Evolutionary conservation across 2,329 filamentous ascomycete genomes (phyloP), one percentile per base, ranked within the genome.

Genomic region (Paradendryphiella salina): DNA sequence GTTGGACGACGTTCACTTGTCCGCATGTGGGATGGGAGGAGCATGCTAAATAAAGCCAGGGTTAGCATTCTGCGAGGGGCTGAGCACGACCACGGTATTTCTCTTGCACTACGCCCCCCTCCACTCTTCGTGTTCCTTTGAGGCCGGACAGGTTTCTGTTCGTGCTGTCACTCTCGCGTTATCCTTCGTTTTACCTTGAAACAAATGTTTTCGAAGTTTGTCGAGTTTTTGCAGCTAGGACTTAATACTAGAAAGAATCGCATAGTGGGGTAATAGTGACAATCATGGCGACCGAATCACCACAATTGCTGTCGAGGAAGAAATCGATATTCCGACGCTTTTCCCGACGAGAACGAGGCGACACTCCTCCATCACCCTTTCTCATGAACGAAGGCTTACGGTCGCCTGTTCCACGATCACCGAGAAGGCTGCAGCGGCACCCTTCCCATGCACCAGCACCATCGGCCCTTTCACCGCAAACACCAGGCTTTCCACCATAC

Each of bases 281-380:
- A 26, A 64, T 53, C 52, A 34, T 59, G 49, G 52, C 59, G 15
- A 28, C 58, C 45, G 53, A 63, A 36, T 21, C 42, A 35, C 44
- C 52, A 36, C 51, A 49, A 38, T 42, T 55, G n/a, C 35, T 57
- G 5, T 46, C 38, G 21, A 57, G 50, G 31, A 65, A 60, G 50
- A 37, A 41, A 11, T 65, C 61, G 1, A 39, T 64, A 35, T 59
- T 65, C 40, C 59, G 59, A 9, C 62, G 52, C 42, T 61, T 65
- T 40, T 50, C 61, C 8, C 47, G 47, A 37, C 42, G 46, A 46
- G 50, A 52, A n/a, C 45, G 41, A 43, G 51, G 35, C 34, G 50
- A 49, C 18, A 39, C 39, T 17, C 39, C 50, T 37, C 50, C 46
- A 9, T 45, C 41, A 31, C 44, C 53, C 4, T 42, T 48, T 18